A percentile compares a stretch with the other conserved stretches of the same genome.
These are phyloP conservation scores for Dunaliella primolecta DNA, from an alignment of 139 green algal species.

Conservation along the genomic window DNA sequence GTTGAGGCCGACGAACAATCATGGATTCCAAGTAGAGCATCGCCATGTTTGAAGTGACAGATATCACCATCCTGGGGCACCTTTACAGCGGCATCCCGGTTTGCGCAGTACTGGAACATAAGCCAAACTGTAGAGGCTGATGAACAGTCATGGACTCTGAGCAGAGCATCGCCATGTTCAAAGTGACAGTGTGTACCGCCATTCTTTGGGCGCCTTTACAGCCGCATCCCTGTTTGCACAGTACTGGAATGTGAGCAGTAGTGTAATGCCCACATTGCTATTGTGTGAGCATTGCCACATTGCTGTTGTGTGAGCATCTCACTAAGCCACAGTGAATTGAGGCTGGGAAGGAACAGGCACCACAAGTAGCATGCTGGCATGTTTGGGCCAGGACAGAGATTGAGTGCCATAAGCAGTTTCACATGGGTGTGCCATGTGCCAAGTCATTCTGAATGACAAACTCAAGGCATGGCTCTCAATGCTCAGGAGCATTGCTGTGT, in stretches of 20 bases:
- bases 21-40: too few species aligned
- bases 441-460: too few species aligned
- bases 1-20: not conserved
- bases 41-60: slow-evolving; percentile 56
- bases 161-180: slow-evolving; percentile 62
- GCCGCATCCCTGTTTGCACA: slow-evolving; percentile 27
- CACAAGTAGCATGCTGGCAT: too few species aligned
- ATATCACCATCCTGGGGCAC: slow-evolving; percentile 15
- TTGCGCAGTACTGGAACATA: slow-evolving; percentile 35
- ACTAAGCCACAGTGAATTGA: not conserved
- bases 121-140: not conserved
- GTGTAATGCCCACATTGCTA: slow-evolving; percentile 21
- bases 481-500: too few species aligned
- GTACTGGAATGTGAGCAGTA: slow-evolving; percentile 31
- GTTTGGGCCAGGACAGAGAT: too few species aligned
- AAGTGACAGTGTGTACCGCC: slow-evolving; percentile 33
- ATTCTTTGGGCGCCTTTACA: slow-evolving; percentile 4
- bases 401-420: too few species aligned
- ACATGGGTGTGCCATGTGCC: too few species aligned
- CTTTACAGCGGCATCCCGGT: slow-evolving; percentile 15
- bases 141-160: too few species aligned
- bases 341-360: too few species aligned
- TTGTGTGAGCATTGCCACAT: slow-evolving; percentile 31
- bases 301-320: not conserved
- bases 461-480: too few species aligned